Conservation (phyloP, 441 rosid species). For the Syzygium syzygioides region DNA sequence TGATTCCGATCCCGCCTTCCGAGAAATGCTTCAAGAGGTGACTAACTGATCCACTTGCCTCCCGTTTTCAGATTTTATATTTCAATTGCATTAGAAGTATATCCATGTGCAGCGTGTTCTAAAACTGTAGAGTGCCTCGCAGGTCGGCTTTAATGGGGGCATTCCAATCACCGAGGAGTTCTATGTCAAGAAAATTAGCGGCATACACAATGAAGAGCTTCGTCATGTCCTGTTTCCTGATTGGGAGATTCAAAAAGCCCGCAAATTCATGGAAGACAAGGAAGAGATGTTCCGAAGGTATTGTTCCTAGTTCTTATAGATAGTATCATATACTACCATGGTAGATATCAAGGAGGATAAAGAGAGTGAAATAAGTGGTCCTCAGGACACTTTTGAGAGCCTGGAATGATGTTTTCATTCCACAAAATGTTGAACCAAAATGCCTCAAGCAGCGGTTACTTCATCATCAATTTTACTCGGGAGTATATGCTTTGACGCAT, state of each 20-base stretch:
- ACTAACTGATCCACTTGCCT: not conserved
- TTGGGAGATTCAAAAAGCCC: slow-evolving; percentile 8
- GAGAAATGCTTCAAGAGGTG: slow-evolving; percentile 16
- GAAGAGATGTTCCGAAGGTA: slow-evolving; percentile 18
- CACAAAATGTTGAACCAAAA: not conserved
- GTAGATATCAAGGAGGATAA: not conserved
- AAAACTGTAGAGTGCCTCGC: not conserved
- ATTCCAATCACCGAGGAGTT: slow-evolving; percentile 17
- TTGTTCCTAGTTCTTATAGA: not conserved
- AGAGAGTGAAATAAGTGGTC: not conserved
- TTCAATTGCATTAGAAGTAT: not conserved
- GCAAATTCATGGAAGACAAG: slow-evolving; percentile 17
- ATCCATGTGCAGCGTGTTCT: not conserved
- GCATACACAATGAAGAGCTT: slow-evolving; percentile 11
- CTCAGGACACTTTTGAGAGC: not conserved
- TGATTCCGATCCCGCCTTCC: slow-evolving; percentile 17
- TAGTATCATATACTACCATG: not conserved
- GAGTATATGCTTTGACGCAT: not conserved
- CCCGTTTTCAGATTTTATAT: not conserved
- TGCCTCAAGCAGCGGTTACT: not conserved
- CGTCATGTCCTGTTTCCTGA: slow-evolving; percentile 8
- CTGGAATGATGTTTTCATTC: not conserved
- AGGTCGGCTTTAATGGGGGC: slow-evolving; percentile 18
- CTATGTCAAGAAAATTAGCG: slow-evolving; percentile 13
- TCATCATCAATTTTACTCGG: not conserved